phyloP scores from a whole-genome alignment of 2,329 filamentous ascomycete species.

The Balansia obtecta region DNA sequence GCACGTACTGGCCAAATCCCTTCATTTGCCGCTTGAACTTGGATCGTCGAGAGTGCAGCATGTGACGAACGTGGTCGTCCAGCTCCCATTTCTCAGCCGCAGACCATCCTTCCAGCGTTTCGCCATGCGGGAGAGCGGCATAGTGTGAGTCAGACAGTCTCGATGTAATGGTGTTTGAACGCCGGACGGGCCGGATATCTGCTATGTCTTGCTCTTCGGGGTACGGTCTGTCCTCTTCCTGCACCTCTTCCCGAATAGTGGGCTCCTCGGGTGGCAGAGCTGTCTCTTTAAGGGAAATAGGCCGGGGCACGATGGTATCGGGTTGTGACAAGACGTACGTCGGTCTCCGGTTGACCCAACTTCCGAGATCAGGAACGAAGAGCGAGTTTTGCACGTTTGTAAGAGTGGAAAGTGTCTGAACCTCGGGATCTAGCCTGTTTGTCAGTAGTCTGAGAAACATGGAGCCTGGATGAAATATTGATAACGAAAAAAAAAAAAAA shows the following conservation, averaged over 20 bases:
- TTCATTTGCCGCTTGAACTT: conserved; percentile 69
- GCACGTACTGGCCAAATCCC: conserved; percentile 70
- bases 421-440: conserved; percentile 56
- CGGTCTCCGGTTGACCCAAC: conserved; percentile 61
- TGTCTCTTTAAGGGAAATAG: not conserved
- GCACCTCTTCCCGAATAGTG: conserved; percentile 2
- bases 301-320: not conserved
- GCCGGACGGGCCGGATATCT: conserved; percentile 17
- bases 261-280: conserved; percentile 8
- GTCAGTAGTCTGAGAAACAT: not conserved
- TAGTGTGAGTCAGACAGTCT: conserved; percentile 58
- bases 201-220: conserved; percentile 11
- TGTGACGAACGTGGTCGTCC: conserved; percentile 78
- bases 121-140: conserved; percentile 66
- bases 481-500: not conserved
- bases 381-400: conserved; percentile 87
- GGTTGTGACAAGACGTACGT: conserved; percentile 58
- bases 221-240: not conserved
- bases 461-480: not conserved
- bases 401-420: conserved; percentile 69
- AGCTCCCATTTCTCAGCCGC: conserved; percentile 62
- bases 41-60: conserved; percentile 70
- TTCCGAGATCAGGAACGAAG: conserved; percentile 71
- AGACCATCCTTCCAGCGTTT: conserved; percentile 61
- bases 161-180: conserved; percentile 51